A percentile compares a stretch with the other conserved stretches of the same genome.
phyloP scores from a whole-genome alignment of 257 asterid species.

The Solanum neorickii region DNA sequence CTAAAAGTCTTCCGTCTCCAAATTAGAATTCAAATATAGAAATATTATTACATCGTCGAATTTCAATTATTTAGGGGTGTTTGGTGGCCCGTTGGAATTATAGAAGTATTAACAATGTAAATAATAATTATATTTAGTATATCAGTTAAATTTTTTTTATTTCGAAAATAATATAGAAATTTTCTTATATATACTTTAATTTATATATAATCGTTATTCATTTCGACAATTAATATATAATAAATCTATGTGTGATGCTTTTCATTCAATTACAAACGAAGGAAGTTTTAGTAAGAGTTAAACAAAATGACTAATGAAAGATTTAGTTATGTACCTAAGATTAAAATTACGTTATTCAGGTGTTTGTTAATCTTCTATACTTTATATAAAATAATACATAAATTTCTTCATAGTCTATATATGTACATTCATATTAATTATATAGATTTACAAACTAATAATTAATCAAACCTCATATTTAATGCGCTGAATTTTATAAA shows the following conservation, averaged over 20 bases:
- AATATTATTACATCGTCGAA: neutral
- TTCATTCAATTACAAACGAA: neutral
- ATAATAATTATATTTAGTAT: too few relatives aligned
- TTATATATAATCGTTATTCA: neutral
- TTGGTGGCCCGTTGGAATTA: neutral
- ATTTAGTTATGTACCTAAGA: neutral
- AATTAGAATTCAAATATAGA: neutral
- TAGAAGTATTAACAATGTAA: too few relatives aligned
- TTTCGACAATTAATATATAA: neutral
- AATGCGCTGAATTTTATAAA: neutral
- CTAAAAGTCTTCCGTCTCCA: neutral
- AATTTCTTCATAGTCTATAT: neutral
- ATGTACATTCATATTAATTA: neutral
- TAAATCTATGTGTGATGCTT: neutral
- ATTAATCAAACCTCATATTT: neutral
- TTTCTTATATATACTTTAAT: neutral
- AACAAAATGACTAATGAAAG: neutral
- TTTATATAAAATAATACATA: neutral
- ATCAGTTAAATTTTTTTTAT: too few relatives aligned
- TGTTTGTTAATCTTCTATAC: neutral
- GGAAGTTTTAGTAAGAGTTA: neutral
- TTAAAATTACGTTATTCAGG: neutral
- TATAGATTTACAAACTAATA: neutral
- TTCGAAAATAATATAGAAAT: too few relatives aligned
- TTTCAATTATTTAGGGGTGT: neutral